Evolutionary conservation across 441 rosid genomes (phyloP), one percentile per base, ranked within the genome.

Genomic region (Pelargonium cotyledonis): DNA sequence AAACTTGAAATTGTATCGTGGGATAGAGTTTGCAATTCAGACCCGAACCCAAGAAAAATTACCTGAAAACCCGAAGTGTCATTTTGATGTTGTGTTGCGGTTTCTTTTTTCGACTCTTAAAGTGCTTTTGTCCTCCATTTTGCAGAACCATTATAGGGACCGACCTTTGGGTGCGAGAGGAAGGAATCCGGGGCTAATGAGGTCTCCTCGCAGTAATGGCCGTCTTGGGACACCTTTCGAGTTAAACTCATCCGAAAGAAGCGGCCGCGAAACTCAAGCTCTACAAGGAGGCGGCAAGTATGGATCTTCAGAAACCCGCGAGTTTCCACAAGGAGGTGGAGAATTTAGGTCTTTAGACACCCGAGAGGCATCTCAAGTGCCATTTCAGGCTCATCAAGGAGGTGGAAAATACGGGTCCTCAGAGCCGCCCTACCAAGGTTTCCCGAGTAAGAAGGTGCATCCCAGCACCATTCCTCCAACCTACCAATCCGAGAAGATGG

Each of bases 81-180:
- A 43, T 72, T 69, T 66, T 70, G 63, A 68, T 62, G 18, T 71
- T 72, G 53, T 68, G 66, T 80, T 67, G 26, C 74, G 46, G 38
- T 16, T 65, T 51, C 7, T 51, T 14, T 51, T 51, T 14, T n/a
- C 41, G 41, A 6, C 41, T 38, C 41, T 38, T 38, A 5, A 40
- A 58, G 14, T 58, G 4, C 35, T 21, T 58, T 21, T 19, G 12
- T 58, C 63, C 14, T 58, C 63, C 65, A 76, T 81, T 74, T 70
- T 84, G 88, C 96, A 91, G 96, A 86, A 77, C 77, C 88, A 86
- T 81, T 91, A 88, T 84, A 81, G 81, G 76, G 88, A 86, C 57
- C 81, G 86, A 76, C 74, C 83, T 31, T 71, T 57, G 70, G 63
- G 73, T 16, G 65, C 77, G 41, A 81, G 87, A 76, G 87, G 84